Conservation (phyloP, 2,329 filamentous ascomycete genomes). For the Cladosporium velox region DNA sequence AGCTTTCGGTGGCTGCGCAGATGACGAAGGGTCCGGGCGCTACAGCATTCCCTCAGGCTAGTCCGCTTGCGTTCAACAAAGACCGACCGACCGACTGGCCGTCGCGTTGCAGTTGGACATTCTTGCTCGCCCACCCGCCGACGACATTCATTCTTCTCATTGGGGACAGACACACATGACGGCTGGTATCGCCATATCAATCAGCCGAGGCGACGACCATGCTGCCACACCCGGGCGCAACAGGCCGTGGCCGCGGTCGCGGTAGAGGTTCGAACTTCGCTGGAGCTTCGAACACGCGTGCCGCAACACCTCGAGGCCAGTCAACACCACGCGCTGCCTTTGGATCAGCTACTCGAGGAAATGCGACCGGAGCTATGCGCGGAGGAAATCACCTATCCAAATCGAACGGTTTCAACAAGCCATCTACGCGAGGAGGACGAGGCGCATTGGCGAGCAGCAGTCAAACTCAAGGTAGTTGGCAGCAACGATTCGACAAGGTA, state of each 20-base stretch:
- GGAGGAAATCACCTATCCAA: background rate
- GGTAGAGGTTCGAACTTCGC: constrained; percentile 15
- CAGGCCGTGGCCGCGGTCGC: constrained; percentile 21
- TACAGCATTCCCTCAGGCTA: background rate
- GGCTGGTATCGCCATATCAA: constrained; percentile 2
- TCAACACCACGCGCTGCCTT: background rate
- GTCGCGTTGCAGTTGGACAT: background rate
- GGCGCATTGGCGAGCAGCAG: constrained; percentile 13
- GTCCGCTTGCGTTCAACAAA: background rate
- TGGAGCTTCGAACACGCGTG: constrained; percentile 14
- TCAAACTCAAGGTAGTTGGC: constrained; percentile 24
- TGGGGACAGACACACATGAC: constrained; percentile 15
- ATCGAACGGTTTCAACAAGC: constrained; percentile 5
- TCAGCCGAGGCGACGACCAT: constrained; percentile 20
- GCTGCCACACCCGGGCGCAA: constrained; percentile 7
- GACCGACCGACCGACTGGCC: background rate
- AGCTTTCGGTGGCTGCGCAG: background rate
- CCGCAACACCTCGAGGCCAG: constrained; percentile 11
- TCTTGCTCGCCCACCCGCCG: background rate
- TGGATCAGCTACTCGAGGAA: constrained; percentile 9
- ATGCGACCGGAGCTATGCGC: background rate
- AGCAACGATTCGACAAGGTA: constrained; percentile 30
- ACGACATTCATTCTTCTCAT: background rate
- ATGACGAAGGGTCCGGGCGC: background rate
- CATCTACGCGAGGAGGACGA: constrained; percentile 4